Percentiles rank a stretch among this genome's conserved stretches.
phyloP scores from a whole-genome alignment of 2,329 filamentous ascomycete genomes.

The Sclerotinia sclerotiorum region DNA sequence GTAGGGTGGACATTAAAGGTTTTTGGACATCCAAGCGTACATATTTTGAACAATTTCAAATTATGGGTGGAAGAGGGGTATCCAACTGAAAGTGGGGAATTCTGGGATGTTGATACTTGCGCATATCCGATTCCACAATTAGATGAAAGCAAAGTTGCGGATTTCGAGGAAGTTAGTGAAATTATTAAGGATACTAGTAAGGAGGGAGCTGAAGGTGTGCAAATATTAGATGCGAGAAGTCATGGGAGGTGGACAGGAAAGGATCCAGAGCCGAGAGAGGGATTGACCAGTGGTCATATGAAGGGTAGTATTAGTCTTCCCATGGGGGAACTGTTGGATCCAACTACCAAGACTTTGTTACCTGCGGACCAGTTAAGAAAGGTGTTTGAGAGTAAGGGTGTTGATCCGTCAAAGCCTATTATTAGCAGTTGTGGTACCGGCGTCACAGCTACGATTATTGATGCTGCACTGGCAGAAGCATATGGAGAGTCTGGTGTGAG shows the following conservation, averaged over 20 bases:
- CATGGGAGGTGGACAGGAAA: conserved; percentile 77
- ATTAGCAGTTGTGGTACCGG: conserved; percentile 90
- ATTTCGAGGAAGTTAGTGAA: conserved; percentile 79
- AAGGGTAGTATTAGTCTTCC: conserved; percentile 84
- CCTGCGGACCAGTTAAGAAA: conserved; percentile 69
- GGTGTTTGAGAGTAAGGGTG: conserved; percentile 75
- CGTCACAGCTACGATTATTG: conserved; percentile 88
- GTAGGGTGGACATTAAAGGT: conserved; percentile 91
- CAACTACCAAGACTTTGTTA: conserved; percentile 76
- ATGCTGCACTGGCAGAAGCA: conserved; percentile 79
- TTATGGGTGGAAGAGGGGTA: conserved; percentile 85
- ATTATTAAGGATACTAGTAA: conserved; percentile 75
- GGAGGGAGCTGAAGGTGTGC: conserved; percentile 77
- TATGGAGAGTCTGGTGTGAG: conserved; percentile 67
- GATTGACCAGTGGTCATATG: conserved; percentile 86
- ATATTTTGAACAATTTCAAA: conserved; percentile 93
- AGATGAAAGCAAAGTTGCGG: conserved; percentile 64
- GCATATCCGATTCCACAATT: conserved; percentile 62
- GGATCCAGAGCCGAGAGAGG: conserved; percentile 82
- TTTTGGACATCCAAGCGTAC: conserved; percentile 86
- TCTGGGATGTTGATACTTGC: conserved; percentile 65
- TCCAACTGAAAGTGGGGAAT: conserved; percentile 76
- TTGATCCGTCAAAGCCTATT: conserved; percentile 77
- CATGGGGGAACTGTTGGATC: conserved; percentile 76
- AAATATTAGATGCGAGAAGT: conserved; percentile 85